Percentiles rank a stretch among this genome's conserved stretches.
Conservation (phyloP, 106 monocot genomes). For the Dendrobium chrysotoxum region DNA sequence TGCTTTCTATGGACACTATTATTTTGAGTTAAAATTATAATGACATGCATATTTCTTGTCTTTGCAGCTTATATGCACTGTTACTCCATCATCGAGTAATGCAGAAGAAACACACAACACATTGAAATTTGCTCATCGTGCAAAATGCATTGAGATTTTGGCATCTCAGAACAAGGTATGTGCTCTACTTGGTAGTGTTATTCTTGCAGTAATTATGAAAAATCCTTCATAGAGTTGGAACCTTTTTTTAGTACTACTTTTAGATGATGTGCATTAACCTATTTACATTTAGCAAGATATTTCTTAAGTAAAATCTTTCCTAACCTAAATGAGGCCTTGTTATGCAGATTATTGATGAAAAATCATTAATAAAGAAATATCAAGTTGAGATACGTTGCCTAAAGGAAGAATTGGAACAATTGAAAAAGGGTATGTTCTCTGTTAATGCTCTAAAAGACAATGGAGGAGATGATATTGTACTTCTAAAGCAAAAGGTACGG, state of each 20-base stretch:
- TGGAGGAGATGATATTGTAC: slow-evolving; percentile 64
- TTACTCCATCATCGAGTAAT: slow-evolving; percentile 92
- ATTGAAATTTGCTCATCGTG: slow-evolving; percentile 90
- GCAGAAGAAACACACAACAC: slow-evolving; percentile 94
- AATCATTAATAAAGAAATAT: slow-evolving; percentile 90
- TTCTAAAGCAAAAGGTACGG: slow-evolving; percentile 82
- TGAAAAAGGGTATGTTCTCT: slow-evolving; percentile 66
- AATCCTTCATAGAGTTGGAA: background rate
- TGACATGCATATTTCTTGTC: background rate
- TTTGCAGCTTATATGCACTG: slow-evolving; percentile 76
- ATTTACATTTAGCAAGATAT: background rate
- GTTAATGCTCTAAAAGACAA: slow-evolving; percentile 45
- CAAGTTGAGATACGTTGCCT: slow-evolving; percentile 80
- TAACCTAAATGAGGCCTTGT: background rate
- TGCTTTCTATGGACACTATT: background rate
- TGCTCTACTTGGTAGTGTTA: background rate
- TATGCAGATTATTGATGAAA: slow-evolving; percentile 88
- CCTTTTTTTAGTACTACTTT: background rate
- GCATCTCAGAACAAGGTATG: slow-evolving; percentile 89
- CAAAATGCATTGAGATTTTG: slow-evolving; percentile 82
- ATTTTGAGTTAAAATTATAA: slow-evolving; percentile 7
- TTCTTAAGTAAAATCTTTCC: background rate
- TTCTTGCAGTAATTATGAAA: background rate
- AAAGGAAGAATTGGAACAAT: slow-evolving; percentile 73
- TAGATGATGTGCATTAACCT: background rate